A percentile compares a stretch with the other conserved stretches of the same genome.
Conservation (phyloP, 176 grass and related monocot genomes). For the Bolboschoenus planiculmis region DNA sequence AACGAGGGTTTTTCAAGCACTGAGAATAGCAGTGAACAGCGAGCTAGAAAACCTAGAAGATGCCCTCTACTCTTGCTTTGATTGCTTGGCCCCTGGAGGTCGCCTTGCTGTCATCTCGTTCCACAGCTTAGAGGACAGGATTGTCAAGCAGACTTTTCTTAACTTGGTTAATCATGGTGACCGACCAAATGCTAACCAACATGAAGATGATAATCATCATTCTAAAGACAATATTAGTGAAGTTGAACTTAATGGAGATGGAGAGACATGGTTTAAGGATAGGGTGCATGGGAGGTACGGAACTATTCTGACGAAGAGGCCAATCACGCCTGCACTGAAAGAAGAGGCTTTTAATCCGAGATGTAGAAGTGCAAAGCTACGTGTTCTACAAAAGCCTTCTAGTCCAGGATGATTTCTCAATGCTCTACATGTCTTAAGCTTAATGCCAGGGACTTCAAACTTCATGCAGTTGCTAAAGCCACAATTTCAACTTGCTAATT, state of each 20-base stretch:
- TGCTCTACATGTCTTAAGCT: background rate
- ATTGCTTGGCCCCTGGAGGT: constrained; percentile 61
- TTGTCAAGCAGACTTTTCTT: constrained; percentile 84
- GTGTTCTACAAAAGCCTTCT: constrained; percentile 56
- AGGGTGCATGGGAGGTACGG: constrained; percentile 58
- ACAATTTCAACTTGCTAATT: background rate
- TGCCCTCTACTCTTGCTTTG: constrained; percentile 69
- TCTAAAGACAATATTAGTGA: constrained; percentile 9
- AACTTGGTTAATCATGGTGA: constrained; percentile 41
- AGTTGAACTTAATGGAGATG: constrained; percentile 17
- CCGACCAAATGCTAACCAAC: constrained; percentile 6
- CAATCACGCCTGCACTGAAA: constrained; percentile 65
- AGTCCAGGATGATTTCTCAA: background rate
- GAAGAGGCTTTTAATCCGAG: constrained; percentile 82
- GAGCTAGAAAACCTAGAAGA: constrained; percentile 65
- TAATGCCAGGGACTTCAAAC: background rate
- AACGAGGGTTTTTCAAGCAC: constrained; percentile 80
- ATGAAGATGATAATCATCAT: background rate
- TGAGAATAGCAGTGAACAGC: constrained; percentile 90
- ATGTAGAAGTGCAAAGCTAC: constrained; percentile 92
- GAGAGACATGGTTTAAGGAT: constrained; percentile 50
- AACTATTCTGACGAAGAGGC: constrained; percentile 74
- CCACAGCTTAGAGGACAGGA: constrained; percentile 83
- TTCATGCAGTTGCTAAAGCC: background rate
- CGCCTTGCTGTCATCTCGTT: constrained; percentile 86